Evolutionary conservation across 352 stramenopile species (phyloP).

Genomic region (Globisporangium spiculum): DNA sequence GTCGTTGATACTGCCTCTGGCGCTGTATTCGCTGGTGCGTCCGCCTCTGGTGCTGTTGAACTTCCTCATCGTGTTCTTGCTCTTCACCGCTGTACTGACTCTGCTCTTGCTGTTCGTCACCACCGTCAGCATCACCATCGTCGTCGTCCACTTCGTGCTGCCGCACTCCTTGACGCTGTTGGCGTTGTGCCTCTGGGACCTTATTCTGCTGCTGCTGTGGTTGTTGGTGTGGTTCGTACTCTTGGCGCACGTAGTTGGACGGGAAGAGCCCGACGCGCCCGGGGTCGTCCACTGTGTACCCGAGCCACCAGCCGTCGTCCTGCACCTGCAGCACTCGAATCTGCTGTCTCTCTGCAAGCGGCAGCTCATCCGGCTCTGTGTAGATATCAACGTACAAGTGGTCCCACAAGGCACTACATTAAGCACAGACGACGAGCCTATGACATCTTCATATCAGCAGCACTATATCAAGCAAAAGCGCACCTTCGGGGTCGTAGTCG

Average conservation of each 20-base stretch:
- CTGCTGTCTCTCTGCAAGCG: constrained; percentile 39
- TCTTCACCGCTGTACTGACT: not conserved
- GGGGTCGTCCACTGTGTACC: constrained; percentile 31
- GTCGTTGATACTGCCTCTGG: not conserved
- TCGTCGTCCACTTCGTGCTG: not conserved
- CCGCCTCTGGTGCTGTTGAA: not conserved
- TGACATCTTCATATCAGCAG: not conserved
- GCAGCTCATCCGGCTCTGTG: constrained; percentile 55
- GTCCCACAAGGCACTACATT: not conserved
- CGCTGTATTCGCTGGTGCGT: constrained; percentile 16
- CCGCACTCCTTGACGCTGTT: not conserved
- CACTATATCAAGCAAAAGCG: not conserved
- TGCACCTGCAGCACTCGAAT: constrained; percentile 50
- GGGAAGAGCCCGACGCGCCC: constrained; percentile 45
- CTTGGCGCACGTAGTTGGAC: constrained; percentile 63
- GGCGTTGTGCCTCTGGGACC: not conserved
- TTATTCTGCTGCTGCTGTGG: constrained; percentile 4
- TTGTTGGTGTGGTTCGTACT: not conserved
- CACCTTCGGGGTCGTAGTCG: constrained; percentile 61
- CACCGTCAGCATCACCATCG: not conserved
- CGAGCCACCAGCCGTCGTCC: constrained; percentile 64
- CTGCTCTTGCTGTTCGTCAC: not conserved
- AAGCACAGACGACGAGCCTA: not conserved
- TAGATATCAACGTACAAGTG: constrained; percentile 1
- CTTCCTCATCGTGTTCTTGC: not conserved